Conservation (phyloP, 345 rosid species). For the Acer saccharum region DNA sequence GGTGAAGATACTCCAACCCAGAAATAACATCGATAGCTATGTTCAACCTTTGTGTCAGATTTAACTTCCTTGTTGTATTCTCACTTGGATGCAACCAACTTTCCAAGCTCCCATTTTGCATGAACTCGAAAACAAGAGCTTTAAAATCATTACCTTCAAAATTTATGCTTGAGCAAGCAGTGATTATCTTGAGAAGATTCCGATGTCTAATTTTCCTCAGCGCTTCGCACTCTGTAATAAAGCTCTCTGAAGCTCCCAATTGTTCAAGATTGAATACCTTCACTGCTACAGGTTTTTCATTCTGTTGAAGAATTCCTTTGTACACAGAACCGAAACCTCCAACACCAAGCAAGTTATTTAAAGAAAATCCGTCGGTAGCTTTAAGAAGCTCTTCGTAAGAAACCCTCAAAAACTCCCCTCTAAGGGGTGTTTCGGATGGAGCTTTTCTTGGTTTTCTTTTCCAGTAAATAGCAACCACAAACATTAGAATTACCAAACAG, state of each 20-base stretch:
- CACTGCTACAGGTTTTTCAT: constrained; percentile 12
- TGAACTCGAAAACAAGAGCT: constrained; percentile 30
- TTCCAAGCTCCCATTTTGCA: constrained; percentile 18
- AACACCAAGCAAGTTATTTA: constrained; percentile 19
- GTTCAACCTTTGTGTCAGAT: neutral
- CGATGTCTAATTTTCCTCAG: constrained; percentile 26
- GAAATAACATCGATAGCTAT: constrained; percentile 31
- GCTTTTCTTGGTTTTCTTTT: constrained; percentile 7
- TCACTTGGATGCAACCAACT: constrained; percentile 17
- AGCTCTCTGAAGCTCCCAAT: constrained; percentile 29
- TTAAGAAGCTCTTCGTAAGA: constrained; percentile 27
- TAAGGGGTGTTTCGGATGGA: neutral
- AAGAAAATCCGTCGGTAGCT: constrained; percentile 29
- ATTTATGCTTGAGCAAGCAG: constrained; percentile 28
- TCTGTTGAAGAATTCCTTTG: constrained; percentile 20
- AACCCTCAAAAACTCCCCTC: neutral
- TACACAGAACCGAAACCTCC: constrained; percentile 34
- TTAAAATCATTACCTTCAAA: constrained; percentile 29
- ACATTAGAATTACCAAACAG: neutral
- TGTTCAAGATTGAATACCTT: constrained; percentile 27
- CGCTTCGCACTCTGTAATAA: constrained; percentile 31
- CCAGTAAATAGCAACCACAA: neutral
- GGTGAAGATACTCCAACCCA: constrained; percentile 33
- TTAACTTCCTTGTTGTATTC: neutral
- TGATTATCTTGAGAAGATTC: constrained; percentile 27